Percentiles rank a stretch among this genome's conserved stretches.
These are phyloP conservation scores for Candida nanaspora DNA, from an alignment of 805 yeast genomes.

Conservation along the genomic window DNA sequence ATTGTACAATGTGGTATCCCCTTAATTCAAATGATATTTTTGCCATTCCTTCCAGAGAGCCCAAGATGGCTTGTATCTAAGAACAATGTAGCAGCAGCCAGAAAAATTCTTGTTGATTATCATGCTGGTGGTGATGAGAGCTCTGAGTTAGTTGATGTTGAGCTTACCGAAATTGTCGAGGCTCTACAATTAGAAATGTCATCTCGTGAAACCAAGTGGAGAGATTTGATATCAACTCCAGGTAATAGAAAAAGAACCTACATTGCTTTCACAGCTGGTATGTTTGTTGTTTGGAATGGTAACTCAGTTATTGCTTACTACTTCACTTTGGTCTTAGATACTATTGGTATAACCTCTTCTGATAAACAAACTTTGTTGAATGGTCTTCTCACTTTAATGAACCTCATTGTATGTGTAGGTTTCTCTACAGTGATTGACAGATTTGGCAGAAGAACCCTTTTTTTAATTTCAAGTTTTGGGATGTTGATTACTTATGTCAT, in stretches of 20 bases:
- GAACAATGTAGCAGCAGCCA: conserved; percentile 30
- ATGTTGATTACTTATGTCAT: conserved; percentile 32
- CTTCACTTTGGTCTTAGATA: conserved; percentile 34
- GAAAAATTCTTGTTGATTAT: conserved; percentile 23
- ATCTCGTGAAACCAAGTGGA: conserved; percentile 24
- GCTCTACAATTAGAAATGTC: conserved; percentile 31
- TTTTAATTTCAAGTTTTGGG: conserved; percentile 26
- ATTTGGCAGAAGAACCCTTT: conserved; percentile 30
- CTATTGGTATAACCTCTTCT: conserved; percentile 45
- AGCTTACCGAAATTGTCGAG: conserved; percentile 17
- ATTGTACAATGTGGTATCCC: conserved; percentile 44
- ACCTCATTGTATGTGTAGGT: conserved; percentile 27
- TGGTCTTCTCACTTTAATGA: conserved; percentile 41
- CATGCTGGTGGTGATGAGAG: conserved; percentile 31
- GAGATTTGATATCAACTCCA: conserved; percentile 28
- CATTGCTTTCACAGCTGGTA: conserved; percentile 22
- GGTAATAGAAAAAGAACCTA: conserved; percentile 33
- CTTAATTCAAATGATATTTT: conserved; percentile 27
- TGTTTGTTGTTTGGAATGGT: conserved; percentile 36
- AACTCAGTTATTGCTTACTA: conserved; percentile 41
- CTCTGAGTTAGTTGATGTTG: conserved; percentile 25
- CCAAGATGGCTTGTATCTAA: conserved; percentile 34
- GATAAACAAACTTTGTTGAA: conserved; percentile 40
- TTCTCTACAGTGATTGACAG: conserved; percentile 23
- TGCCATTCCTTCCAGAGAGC: conserved; percentile 17